Base-by-base conservation (phyloP, 176 grass and related monocot genomes). In the Phyllostachys edulis region DNA sequence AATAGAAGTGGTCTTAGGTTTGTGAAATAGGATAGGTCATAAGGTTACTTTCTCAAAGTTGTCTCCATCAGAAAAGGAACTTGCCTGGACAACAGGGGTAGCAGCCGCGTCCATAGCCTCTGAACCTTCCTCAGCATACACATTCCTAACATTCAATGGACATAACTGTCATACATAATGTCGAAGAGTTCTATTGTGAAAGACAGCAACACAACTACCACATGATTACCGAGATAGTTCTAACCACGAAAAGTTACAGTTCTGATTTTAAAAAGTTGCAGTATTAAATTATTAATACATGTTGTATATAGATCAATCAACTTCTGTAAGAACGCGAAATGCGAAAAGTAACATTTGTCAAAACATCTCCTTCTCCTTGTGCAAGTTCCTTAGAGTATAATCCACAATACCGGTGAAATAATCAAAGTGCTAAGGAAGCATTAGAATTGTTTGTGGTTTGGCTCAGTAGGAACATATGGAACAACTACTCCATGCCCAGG, bases 51-150 rank as follows among this genome's bases (percentile, higher is more conserved):
- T 83, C 3, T 41, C 5, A 50, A 62, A 82, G n/a, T 11, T 63
- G 75, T 84, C 50, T 84, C 52, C 52, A 76, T 75, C 85, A 46
- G 44, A 44, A 78, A 90, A 85, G 59, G 45, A 87, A 71, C 78
- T 90, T 96, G 75, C 96, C 91, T 96, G 93, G 32, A 94, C 90
- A 63, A 81, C 78, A 84, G 84, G 81, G 44, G 88, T 81, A 87
- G 85, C 96, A 90, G 89, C 73, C 39, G 27, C 81, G 67, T 92
- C 91, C 55, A 89, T 80, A 66, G 82, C 41, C 36, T 92, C 91
- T 55, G 91, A 87, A 75, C 91, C 93, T 89, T 99, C 89, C 21
- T 99, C 91, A 0, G 96, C 90, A 47, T 89, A 96, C 78, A 99
- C 82, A 90, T 99, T 99, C 86, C 96, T 99, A 85, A 65, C 55